These are phyloP conservation scores for Magnolia kwangsiensis DNA, from an alignment of 164 flowering plant genomes.

Conservation along the genomic window DNA sequence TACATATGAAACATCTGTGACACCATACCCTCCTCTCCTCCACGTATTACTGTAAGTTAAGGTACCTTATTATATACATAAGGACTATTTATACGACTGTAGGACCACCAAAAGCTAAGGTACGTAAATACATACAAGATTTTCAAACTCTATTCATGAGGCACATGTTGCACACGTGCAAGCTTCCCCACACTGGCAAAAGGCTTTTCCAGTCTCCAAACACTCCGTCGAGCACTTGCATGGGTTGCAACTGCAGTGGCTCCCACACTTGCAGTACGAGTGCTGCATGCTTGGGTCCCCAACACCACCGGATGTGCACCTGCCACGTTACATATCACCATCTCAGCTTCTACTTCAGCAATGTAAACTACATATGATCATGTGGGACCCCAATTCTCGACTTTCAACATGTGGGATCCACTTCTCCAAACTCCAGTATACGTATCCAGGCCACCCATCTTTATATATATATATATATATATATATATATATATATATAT, in stretches of 20 bases:
- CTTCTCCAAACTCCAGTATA: neutral
- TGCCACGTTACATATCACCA: neutral
- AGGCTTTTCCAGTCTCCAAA: neutral
- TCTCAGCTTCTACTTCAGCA: neutral
- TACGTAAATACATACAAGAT: neutral
- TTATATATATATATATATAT: too few relatives aligned
- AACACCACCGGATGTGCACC: neutral
- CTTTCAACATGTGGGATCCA: neutral
- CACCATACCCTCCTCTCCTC: too few relatives aligned
- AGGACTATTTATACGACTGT: neutral
- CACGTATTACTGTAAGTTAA: too few relatives aligned
- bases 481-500: too few relatives aligned
- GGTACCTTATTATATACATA: too few relatives aligned
- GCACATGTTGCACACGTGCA: constrained; percentile 9
- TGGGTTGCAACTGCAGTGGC: constrained; percentile 61
- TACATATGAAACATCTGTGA: too few relatives aligned
- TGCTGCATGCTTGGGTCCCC: constrained; percentile 24
- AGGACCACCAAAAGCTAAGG: neutral
- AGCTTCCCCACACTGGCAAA: constrained; percentile 8
- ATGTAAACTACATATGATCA: too few relatives aligned
- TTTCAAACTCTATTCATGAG: neutral
- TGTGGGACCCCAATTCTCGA: too few relatives aligned
- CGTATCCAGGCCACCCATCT: neutral
- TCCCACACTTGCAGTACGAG: constrained; percentile 47
- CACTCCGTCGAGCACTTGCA: constrained; percentile 22